Evolutionary conservation across 2,329 filamentous ascomycete genomes (phyloP), one percentile per base, ranked within the genome.

Genomic region (Arthrobotrys conoides): DNA sequence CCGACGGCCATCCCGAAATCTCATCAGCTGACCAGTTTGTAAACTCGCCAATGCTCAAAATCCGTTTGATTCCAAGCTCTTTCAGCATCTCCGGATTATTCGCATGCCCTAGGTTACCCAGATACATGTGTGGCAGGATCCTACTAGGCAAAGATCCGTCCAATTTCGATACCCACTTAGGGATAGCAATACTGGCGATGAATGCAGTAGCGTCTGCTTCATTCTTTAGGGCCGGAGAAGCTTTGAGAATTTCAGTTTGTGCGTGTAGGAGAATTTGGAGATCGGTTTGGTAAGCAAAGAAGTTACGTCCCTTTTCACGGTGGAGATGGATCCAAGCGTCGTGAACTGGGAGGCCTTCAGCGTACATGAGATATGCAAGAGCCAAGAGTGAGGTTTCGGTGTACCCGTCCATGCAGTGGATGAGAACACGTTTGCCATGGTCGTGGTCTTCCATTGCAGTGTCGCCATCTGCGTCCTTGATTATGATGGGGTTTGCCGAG

Each of bases 361-460:
- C 93, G 84, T 94, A 99, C 88, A 96, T 97, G 83, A 91, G 93
- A 84, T 99, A 99, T 9, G 95, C 93, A 46, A 99, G 89, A 1
- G 90, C 93, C 18, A 99, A 87, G 84, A 99, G 88, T 0, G 94
- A 94, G 0, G 92, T 95, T 84, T 99, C 96, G 0, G 96, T 99
- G 83, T 99, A 99, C 18, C 96, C 96, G 84, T 99, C 96, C 1
- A 91, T 91, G 84, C 96, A 98, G 84, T 98, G 95, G 48, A 99
- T 92, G 36, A 98, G 88, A 38, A 98, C 61, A 18, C 61, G 90
- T 83, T 90, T 94, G 80, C 90, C 87, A 70, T 90, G 87, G 38
- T 85, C 84, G 30, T 70, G 82, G 80, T 48, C 79, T 61, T 49
- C 80, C 70, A 82, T 80, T 5, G 55, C 55, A n/a, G 80, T 68